Base-by-base conservation (phyloP, 495 filamentous ascomycete genomes). In the Wilcoxina mikolae region DNA sequence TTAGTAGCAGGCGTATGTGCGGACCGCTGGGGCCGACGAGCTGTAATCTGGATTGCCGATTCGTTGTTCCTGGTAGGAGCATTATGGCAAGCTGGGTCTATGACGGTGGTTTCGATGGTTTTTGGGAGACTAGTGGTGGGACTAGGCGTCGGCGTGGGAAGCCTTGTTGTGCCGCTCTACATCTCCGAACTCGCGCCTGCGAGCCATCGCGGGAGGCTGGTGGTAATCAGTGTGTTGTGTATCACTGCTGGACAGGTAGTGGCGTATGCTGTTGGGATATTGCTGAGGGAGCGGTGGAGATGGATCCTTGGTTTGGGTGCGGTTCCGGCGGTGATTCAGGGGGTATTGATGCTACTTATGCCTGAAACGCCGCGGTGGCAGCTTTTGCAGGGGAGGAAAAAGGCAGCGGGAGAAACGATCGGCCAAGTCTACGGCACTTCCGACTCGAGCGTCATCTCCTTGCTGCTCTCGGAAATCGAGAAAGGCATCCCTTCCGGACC, bases 291-390 rank as follows among this genome's bases (percentile, higher is more conserved):
- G 12, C 67, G 68, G 20, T 95, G 89, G 89, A 71, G 88, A 53
- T 93, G 83, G 80, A 85, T 93, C 74, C 86, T 95, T 0, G 89
- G 89, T 0, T 69, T 95, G 9, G 89, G 89, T 2, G 85, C 83
- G 24, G 51, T 81, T 46, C 89, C 89, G 0, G 88, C 87, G 4
- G 69, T 77, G 2, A 53, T 86, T 5, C 88, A 94, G 65, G 75
- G 78, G 31, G 60, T 72, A 0, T 66, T 87, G 22, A 69, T 94
- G 55, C 51, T 77, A 2, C 64, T 76, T 38, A 76, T 94, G 73
- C 87, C 88, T 0, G 89, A 95, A 67, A 88, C 82, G 4, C 89
- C 89, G 31, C 73, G 89, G 22, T 94, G 86, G 86, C 73, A 94
- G 43, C 79, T 90, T 0, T 82, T 83, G 61, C 78, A 73, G 3